phyloP scores from a whole-genome alignment of 352 stramenopile species.

The Phytophthora podocarpi region DNA sequence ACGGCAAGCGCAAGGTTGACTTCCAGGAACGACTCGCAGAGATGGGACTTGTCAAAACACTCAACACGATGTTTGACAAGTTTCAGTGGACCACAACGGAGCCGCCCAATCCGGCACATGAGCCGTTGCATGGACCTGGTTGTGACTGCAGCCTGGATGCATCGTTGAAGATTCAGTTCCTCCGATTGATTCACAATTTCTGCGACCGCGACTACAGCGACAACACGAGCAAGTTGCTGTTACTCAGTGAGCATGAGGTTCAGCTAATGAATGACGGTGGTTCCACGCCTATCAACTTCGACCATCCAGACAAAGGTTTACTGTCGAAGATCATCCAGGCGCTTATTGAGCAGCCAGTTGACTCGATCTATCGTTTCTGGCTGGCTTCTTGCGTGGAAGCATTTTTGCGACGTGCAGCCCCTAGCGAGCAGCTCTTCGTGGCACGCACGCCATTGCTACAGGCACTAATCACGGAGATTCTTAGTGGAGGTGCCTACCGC shows the following conservation, averaged over 20 bases:
- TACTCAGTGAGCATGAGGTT: conserved; percentile 76
- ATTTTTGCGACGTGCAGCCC: conserved; percentile 89
- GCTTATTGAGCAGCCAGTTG: conserved; percentile 89
- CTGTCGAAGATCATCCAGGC: conserved; percentile 91
- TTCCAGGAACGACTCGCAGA: conserved; percentile 89
- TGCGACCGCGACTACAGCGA: conserved; percentile 94
- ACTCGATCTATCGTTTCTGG: conserved; percentile 97
- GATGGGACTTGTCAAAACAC: conserved; percentile 90
- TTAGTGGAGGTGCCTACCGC: conserved; percentile 79
- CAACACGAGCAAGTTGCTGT: conserved; percentile 79
- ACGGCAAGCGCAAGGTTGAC: conserved; percentile 93
- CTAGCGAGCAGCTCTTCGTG: conserved; percentile 92
- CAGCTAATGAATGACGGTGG: conserved; percentile 55
- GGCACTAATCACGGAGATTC: conserved; percentile 89
- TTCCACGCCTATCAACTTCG: conserved; percentile 58
- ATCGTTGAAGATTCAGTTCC: conserved; percentile 95
- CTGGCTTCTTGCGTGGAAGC: conserved; percentile 96
- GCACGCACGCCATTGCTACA: conserved; percentile 87
- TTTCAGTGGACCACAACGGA: conserved; percentile 85
- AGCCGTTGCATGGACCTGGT: conserved; percentile 73
- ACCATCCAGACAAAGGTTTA: conserved; percentile 80
- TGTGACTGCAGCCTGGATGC: conserved; percentile 96
- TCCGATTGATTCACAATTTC: conserved; percentile 96
- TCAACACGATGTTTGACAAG: conserved; percentile 95
- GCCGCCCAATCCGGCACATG: conserved; percentile 44